These are phyloP conservation scores for Stereum hirsutum DNA, from an alignment of 1,284 basidiomycete species.

Conservation along the genomic window DNA sequence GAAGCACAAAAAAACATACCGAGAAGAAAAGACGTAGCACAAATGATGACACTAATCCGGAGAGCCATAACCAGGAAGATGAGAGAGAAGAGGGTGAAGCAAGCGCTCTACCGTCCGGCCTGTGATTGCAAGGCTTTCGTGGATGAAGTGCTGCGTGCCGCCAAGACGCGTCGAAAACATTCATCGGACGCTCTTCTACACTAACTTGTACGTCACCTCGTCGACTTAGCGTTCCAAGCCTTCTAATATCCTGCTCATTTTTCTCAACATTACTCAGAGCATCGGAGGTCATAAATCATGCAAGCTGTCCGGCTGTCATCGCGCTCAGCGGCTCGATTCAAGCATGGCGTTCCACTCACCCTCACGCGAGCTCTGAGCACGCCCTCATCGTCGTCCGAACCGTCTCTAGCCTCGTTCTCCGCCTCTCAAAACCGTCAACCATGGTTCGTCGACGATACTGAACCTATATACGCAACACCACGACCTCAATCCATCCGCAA, in stretches of 20 bases:
- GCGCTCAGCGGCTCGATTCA: not conserved
- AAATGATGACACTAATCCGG: slow-evolving; percentile 62
- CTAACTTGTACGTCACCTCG: too few relatives aligned
- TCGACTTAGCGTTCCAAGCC: too few relatives aligned
- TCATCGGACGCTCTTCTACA: too few relatives aligned
- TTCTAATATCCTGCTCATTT: too few relatives aligned
- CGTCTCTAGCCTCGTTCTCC: not conserved
- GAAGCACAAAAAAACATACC: slow-evolving; percentile 30
- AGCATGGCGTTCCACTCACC: not conserved
- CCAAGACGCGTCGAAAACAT: too few relatives aligned
- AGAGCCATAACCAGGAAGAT: slow-evolving; percentile 25
- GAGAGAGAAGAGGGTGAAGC: not conserved
- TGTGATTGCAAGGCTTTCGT: too few relatives aligned
- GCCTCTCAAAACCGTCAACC: slow-evolving; percentile 21
- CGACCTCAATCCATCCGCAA: slow-evolving; percentile 8
- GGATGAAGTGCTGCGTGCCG: too few relatives aligned
- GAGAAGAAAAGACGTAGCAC: slow-evolving; percentile 71
- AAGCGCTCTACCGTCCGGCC: too few relatives aligned
- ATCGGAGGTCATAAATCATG: not conserved
- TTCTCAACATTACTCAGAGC: slow-evolving; percentile 1
- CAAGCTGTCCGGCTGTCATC: not conserved
- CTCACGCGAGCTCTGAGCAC: not conserved
- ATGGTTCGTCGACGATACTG: slow-evolving; percentile 45
- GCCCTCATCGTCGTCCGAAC: not conserved
- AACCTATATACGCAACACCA: slow-evolving; percentile 14